These are phyloP conservation scores for Chenopodium berlandieri DNA, from an alignment of 148 eudicot genomes.

Conservation along the genomic window DNA sequence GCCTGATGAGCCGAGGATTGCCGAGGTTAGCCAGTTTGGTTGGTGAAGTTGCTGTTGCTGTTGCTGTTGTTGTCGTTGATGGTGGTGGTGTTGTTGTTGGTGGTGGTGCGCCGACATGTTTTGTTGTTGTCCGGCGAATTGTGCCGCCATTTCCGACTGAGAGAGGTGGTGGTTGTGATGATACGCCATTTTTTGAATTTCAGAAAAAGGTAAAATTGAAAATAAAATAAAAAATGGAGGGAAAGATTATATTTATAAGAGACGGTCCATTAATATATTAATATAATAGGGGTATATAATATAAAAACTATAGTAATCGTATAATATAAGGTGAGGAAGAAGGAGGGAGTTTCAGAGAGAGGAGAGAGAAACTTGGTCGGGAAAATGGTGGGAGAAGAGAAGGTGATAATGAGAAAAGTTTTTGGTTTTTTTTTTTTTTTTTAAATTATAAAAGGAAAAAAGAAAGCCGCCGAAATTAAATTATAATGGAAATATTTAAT, in stretches of 20 bases:
- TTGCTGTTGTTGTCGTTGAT: background rate
- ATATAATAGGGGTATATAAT: background rate
- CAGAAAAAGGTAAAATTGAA: too few relatives aligned
- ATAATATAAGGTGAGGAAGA: background rate
- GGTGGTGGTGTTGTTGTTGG: slow-evolving; percentile 6
- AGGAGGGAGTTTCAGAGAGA: background rate
- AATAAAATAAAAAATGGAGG: background rate
- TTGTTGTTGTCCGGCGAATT: slow-evolving; percentile 10
- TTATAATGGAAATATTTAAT: slow-evolving; percentile 4
- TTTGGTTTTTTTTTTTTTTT: background rate
- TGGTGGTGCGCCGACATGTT: too few relatives aligned
- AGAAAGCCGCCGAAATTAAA: slow-evolving; percentile 33
- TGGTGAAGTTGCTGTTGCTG: background rate
- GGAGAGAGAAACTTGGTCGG: slow-evolving; percentile 15
- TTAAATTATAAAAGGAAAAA: background rate
- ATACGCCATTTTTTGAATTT: slow-evolving; percentile 17
- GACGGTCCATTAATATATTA: slow-evolving; percentile 2
- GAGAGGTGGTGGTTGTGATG: slow-evolving; percentile 26
- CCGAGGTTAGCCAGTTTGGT: slow-evolving; percentile 31
- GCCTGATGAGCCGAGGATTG: slow-evolving; percentile 18
- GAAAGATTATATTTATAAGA: background rate
- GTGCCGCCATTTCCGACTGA: slow-evolving; percentile 24
- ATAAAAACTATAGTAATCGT: background rate
- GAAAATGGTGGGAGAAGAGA: slow-evolving; percentile 23
- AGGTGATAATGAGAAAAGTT: background rate